Evolutionary conservation across 768 basidiomycete species (phyloP).

Genomic region (Boletus speciosus): DNA sequence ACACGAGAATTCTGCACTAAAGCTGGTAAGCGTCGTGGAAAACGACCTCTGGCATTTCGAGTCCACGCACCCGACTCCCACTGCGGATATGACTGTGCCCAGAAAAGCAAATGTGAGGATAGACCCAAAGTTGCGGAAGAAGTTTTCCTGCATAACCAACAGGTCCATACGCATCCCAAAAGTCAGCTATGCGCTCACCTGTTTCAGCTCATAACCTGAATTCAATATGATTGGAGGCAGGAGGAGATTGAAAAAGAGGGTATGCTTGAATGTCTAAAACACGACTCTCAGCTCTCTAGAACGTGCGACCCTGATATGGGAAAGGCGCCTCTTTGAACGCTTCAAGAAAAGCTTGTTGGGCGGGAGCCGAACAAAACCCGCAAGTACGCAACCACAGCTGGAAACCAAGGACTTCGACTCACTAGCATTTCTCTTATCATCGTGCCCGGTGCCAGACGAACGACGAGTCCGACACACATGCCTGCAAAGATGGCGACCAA

Average conservation of each 20-base stretch:
- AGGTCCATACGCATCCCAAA: not conserved
- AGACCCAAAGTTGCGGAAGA: constrained; percentile 97
- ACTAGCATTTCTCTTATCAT: constrained; percentile 98
- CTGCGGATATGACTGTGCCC: constrained; percentile 94
- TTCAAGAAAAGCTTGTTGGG: not conserved
- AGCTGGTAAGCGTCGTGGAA: constrained; percentile 40
- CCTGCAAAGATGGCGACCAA: constrained; percentile 93
- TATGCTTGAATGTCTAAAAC: constrained; percentile 87
- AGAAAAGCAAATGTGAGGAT: constrained; percentile 92
- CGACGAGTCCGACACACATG: constrained; percentile 91
- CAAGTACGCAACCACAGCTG: not conserved
- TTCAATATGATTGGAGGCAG: constrained; percentile 97
- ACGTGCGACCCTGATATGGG: not conserved
- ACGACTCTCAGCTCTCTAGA: constrained; percentile 10
- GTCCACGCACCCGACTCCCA: constrained; percentile 83
- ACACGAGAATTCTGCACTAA: constrained; percentile 80
- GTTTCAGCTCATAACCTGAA: constrained; percentile 96
- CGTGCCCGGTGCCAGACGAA: constrained; percentile 86
- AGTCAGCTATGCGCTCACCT: constrained; percentile 46
- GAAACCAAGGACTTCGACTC: constrained; percentile 37
- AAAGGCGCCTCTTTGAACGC: not conserved
- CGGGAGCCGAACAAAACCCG: not conserved
- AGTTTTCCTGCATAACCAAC: constrained; percentile 70
- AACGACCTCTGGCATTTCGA: not conserved
- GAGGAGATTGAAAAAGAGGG: constrained; percentile 96